phyloP scores from a whole-genome alignment of 495 filamentous ascomycete genomes.

The Parmelia sp. region DNA sequence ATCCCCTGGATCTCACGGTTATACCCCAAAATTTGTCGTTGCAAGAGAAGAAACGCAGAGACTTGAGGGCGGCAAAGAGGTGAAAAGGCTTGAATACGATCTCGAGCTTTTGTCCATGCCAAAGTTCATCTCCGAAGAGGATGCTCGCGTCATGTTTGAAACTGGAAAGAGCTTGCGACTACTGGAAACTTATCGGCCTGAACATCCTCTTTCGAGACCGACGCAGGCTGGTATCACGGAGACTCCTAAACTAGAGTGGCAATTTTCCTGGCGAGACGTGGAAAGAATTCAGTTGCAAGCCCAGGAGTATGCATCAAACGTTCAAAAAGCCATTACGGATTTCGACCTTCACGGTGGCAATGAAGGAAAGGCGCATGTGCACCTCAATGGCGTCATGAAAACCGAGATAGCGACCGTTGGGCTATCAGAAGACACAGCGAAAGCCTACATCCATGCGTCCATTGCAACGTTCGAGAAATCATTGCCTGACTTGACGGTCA shows the following conservation, averaged over 20 bases:
- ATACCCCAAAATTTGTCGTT: conserved; percentile 51
- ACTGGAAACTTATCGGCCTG: conserved; percentile 63
- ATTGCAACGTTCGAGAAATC: conserved; percentile 31
- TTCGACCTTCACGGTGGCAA: conserved; percentile 10
- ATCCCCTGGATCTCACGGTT: conserved; percentile 38
- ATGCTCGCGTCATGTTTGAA: conserved; percentile 64
- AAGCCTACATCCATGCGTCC: conserved; percentile 44
- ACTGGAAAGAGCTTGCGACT: conserved; percentile 70
- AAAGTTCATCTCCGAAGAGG: conserved; percentile 58
- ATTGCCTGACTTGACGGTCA: conserved; percentile 14
- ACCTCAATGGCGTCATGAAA: neutral
- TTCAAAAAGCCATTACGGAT: conserved; percentile 39
- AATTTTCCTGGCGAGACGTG: conserved; percentile 70
- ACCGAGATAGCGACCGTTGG: conserved; percentile 42
- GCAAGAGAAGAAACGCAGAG: conserved; percentile 51
- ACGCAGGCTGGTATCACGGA: conserved; percentile 40
- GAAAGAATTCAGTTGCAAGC: conserved; percentile 55
- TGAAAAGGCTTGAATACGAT: conserved; percentile 49
- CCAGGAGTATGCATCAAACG: conserved; percentile 53
- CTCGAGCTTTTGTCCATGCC: conserved; percentile 58
- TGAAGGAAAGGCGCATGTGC: conserved; percentile 16
- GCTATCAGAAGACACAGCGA: conserved; percentile 43
- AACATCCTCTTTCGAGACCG: conserved; percentile 61
- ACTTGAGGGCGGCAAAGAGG: conserved; percentile 48
- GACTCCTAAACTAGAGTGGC: conserved; percentile 60